These are phyloP conservation scores for Multifurca ochricompacta DNA, from an alignment of 768 basidiomycete species.

Conservation along the genomic window DNA sequence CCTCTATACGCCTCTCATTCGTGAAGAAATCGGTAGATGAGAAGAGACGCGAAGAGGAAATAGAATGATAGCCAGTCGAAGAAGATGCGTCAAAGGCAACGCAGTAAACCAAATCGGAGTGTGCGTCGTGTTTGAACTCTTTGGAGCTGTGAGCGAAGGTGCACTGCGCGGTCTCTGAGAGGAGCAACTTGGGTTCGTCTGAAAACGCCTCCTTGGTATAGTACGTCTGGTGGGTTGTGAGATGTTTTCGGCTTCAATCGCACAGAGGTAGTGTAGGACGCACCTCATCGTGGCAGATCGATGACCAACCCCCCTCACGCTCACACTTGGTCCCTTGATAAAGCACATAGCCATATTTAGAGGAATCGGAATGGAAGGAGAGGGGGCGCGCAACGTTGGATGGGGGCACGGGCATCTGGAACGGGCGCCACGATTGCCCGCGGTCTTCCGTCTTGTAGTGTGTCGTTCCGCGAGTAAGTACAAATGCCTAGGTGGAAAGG, in stretches of 20 bases:
- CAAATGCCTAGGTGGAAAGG: conserved; percentile 60
- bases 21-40: conserved; percentile 82
- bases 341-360: conserved; percentile 65
- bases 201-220: conserved; percentile 83
- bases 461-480: conserved; percentile 59
- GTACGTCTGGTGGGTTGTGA: conserved; percentile 52
- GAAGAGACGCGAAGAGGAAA: conserved; percentile 66
- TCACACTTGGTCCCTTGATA: conserved; percentile 72
- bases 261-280: conserved; percentile 21
- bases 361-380: conserved; percentile 77
- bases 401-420: conserved; percentile 56
- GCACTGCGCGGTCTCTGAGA: conserved; percentile 69
- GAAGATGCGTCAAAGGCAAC: conserved; percentile 71
- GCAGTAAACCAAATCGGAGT: conserved; percentile 76
- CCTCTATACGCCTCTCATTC: conserved; percentile 56
- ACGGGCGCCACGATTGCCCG: conserved; percentile 81
- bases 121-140: conserved; percentile 74
- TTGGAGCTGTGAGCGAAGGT: conserved; percentile 84
- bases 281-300: conserved; percentile 68
- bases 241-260: not conserved
- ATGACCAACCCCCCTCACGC: conserved; percentile 38
- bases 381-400: conserved; percentile 57
- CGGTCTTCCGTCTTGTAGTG: conserved; percentile 89
- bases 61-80: conserved; percentile 34
- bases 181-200: conserved; percentile 47